Percentiles rank a stretch among this genome's conserved stretches.
phyloP scores from a whole-genome alignment of 2,329 filamentous ascomycete genomes.

The Apiospora aurea region DNA sequence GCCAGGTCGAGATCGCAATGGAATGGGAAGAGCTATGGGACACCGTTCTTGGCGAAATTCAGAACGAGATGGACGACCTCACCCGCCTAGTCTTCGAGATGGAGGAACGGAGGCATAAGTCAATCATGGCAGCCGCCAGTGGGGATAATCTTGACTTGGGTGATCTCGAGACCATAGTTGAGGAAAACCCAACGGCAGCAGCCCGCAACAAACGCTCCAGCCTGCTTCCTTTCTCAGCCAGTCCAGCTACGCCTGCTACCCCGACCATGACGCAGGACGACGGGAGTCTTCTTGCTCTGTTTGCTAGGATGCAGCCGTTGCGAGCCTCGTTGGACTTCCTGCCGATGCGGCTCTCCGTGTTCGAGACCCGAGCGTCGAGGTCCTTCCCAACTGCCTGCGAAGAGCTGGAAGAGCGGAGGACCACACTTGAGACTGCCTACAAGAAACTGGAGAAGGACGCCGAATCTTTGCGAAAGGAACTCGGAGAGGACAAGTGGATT shows the following conservation, averaged over 20 bases:
- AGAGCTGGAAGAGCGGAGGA: conserved; percentile 79
- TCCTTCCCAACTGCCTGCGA: conserved; percentile 91
- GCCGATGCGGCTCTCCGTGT: conserved; percentile 91
- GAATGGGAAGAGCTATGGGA: conserved; percentile 99
- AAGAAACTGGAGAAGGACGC: conserved; percentile 89
- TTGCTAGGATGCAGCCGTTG: conserved; percentile 93
- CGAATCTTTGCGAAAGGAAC: conserved; percentile 84
- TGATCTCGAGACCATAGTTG: conserved; percentile 91
- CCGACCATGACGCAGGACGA: conserved; percentile 77
- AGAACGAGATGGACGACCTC: conserved; percentile 82
- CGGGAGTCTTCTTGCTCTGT: conserved; percentile 85
- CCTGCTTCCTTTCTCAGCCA: conserved; percentile 68
- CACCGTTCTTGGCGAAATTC: conserved; percentile 90
- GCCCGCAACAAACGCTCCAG: conserved; percentile 73
- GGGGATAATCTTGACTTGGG: conserved; percentile 79
- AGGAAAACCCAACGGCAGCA: conserved; percentile 73
- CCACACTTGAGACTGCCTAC: conserved; percentile 82
- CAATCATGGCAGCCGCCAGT: conserved; percentile 66
- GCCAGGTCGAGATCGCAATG: conserved; percentile 95
- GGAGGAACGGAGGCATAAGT: conserved; percentile 92
- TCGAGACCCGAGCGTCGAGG: conserved; percentile 76
- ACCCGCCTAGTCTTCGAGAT: conserved; percentile 91
- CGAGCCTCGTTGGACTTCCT: conserved; percentile 93
- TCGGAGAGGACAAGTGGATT: conserved; percentile 96
- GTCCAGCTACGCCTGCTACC: conserved; percentile 66